A percentile compares a stretch with the other conserved stretches of the same genome.
Evolutionary conservation across 345 rosid genomes (phyloP).

Genomic region (Iberis pinnata): DNA sequence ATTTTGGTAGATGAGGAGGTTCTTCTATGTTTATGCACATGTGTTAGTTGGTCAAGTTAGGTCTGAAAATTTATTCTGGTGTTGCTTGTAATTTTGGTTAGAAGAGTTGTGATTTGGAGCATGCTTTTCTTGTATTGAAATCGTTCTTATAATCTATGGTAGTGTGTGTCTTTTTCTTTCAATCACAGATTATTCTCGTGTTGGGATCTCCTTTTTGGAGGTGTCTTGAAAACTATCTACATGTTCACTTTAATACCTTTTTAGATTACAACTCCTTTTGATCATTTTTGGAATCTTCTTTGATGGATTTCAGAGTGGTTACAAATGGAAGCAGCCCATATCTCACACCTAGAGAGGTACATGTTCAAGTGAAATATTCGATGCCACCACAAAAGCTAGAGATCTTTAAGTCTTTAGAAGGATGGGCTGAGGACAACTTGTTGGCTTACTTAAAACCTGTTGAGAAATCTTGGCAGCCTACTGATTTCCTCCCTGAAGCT

Average conservation of each 20-base stretch:
- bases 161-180: background rate
- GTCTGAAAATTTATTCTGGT: conserved; percentile 11
- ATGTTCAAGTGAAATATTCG: conserved; percentile 32
- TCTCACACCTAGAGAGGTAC: conserved; percentile 24
- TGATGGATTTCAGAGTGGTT: conserved; percentile 36
- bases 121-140: conserved; percentile 14
- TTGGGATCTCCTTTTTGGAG: conserved; percentile 15
- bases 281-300: background rate
- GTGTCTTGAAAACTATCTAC: conserved; percentile 15
- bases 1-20: background rate
- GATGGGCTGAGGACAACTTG: conserved; percentile 38
- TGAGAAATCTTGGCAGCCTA: conserved; percentile 64
- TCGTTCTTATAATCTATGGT: background rate
- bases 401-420: conserved; percentile 48
- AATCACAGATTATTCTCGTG: conserved; percentile 16
- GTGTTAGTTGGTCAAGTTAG: conserved; percentile 30
- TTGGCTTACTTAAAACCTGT: conserved; percentile 47
- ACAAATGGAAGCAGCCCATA: conserved; percentile 37
- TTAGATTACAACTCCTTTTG: background rate
- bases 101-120: conserved; percentile 5
- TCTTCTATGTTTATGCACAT: background rate
- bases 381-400: conserved; percentile 59
- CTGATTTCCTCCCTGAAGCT: conserved; percentile 51
- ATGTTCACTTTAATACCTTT: conserved; percentile 5
- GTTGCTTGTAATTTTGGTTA: conserved; percentile 12